phyloP scores from a whole-genome alignment of 805 yeast genomes.

The Metschnikowia anglica region DNA sequence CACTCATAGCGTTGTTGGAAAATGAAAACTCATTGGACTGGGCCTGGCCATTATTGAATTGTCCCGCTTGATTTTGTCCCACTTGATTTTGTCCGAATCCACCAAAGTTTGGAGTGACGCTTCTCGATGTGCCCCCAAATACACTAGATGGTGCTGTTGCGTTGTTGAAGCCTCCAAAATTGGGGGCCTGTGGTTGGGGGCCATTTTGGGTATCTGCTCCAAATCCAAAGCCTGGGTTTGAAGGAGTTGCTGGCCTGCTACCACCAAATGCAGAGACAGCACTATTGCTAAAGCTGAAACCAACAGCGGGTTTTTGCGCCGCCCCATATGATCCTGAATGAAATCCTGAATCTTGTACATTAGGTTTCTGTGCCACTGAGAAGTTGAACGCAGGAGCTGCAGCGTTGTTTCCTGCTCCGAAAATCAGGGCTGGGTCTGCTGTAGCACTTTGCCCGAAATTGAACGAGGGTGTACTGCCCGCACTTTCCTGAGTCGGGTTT shows the following conservation, averaged over 20 bases:
- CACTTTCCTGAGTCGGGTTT: conserved; percentile 4
- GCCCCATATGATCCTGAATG: conserved; percentile 10
- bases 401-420: conserved; percentile 23
- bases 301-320: conserved; percentile 8
- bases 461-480: conserved; percentile 13
- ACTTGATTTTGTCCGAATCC: conserved; percentile 9
- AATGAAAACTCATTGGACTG: conserved; percentile 16
- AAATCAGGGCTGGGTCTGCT: conserved; percentile 35
- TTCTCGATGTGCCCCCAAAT: conserved; percentile 12
- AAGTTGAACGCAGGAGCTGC: conserved; percentile 20
- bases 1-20: conserved; percentile 12
- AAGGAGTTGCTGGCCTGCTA: conserved; percentile 17
- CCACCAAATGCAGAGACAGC: conserved; percentile 8
- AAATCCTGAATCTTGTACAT: conserved; percentile 3
- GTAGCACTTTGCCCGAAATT: conserved; percentile 23
- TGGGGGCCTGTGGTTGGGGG: conserved; percentile 1
- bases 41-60: conserved; percentile 4
- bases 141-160: conserved; percentile 9
- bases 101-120: conserved; percentile 10
- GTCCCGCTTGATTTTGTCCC: conserved; percentile 6
- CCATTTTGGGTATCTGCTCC: conserved; percentile 6
- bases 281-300: conserved; percentile 16
- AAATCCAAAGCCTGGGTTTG: conserved; percentile 7
- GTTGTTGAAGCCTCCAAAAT: conserved; percentile 6
- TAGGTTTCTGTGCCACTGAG: conserved; percentile 9